Evolutionary conservation across 345 rosid species (phyloP), one percentile per base, ranked within the genome.

Genomic region (Salix dunnii): DNA sequence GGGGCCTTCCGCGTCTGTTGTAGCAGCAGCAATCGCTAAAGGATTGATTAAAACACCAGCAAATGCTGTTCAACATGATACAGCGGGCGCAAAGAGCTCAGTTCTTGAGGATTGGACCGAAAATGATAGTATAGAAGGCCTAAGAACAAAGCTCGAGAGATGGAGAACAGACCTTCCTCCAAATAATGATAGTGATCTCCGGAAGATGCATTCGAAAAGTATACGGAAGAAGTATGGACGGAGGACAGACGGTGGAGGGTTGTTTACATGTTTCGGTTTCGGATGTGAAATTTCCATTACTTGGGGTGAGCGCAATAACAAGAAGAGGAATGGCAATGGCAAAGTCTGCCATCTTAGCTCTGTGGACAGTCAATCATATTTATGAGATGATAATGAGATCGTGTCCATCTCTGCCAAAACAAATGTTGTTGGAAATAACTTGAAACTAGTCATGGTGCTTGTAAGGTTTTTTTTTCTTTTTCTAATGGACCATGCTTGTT

Each of bases 1-100:
- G 12, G 99, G 98, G 23, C 99, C 99, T 0, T 96, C 99, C 0
- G 97, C 98, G 5, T 96, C 99, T 11, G 85, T 96, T 1, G 99
- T 96, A 23, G 99, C 98, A 12, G 97, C 95, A 0, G 98, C 99
- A 10, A 96, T 94, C 20, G 97, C 99, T 0, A 89, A 85, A 46
- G 99, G 98, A 28, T 77, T 96, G 82, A 90, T 87, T 7, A 87
- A 68, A 86, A 23, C 82, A 31, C 78, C 94, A 0, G 85, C 53
- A 13, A 73, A 64, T 27, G 80, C 61, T n/a, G 66, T 67, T 28
- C 65, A 79, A 11, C 49, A 80, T 14, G 81, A 77, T 55, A 42
- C 18, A 1, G 51, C 31, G 4, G 86, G 79, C 11, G 81, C 65
- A 18, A 86, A 87, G 30, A 86, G 87, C 78, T 84, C 90, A 20